phyloP scores from a whole-genome alignment of 192 early-diverging fungal genomes.

The Borealophlyctis nickersoniae region DNA sequence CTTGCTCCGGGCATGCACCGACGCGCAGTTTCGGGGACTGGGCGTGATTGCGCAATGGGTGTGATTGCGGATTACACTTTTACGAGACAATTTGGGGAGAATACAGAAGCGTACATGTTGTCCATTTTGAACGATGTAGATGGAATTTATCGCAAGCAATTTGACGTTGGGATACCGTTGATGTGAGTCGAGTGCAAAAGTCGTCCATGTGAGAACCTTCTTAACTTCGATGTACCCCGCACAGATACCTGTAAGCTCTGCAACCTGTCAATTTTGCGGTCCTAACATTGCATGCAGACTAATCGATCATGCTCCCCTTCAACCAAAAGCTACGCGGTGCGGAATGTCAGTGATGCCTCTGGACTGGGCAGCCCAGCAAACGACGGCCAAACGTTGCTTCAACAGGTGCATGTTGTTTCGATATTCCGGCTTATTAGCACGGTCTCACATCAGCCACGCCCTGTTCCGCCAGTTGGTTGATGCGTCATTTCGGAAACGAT shows the following conservation, averaged over 20 bases:
- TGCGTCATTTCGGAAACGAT: neutral
- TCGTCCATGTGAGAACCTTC: slow-evolving; percentile 1
- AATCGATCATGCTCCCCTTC: neutral
- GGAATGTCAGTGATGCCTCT: slow-evolving; percentile 7
- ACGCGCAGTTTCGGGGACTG: slow-evolving; percentile 7
- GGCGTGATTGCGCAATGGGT: slow-evolving; percentile 22
- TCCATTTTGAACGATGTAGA: slow-evolving; percentile 27
- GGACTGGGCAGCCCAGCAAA: slow-evolving; percentile 21
- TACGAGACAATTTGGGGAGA: slow-evolving; percentile 14
- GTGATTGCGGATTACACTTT: slow-evolving; percentile 25
- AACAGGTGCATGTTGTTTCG: slow-evolving; percentile 14
- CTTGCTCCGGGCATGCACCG: neutral
- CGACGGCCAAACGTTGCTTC: slow-evolving; percentile 1
- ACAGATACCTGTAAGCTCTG: too few species aligned
- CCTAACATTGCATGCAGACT: neutral
- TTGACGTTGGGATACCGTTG: slow-evolving; percentile 19
- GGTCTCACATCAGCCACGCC: too few species aligned
- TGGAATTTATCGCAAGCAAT: slow-evolving; percentile 10
- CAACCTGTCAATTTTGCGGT: neutral
- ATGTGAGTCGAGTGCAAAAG: slow-evolving; percentile 12
- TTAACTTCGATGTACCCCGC: too few species aligned
- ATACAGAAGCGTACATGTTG: slow-evolving; percentile 13
- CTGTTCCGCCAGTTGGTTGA: slow-evolving; percentile 6
- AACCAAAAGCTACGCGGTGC: slow-evolving; percentile 15
- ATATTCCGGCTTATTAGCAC: too few species aligned